These are phyloP conservation scores for Malus domestica DNA, from an alignment of 306 rosid genomes.

Conservation along the genomic window DNA sequence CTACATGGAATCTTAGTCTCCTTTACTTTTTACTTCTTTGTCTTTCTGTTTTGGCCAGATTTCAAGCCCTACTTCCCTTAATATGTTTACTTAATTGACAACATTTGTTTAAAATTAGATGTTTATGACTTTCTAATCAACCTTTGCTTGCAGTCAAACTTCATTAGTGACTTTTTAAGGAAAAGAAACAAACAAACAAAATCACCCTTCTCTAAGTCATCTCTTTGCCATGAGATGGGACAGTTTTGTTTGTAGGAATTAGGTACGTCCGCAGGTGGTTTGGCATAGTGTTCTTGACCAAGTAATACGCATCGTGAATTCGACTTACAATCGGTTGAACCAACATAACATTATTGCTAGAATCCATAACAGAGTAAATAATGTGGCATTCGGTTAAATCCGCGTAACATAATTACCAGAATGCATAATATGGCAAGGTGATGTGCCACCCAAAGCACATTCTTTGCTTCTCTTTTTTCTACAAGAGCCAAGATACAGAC, in stretches of 20 bases:
- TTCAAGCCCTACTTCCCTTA: background rate
- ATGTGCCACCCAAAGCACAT: background rate
- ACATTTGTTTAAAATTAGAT: background rate
- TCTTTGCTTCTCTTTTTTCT: constrained; percentile 15
- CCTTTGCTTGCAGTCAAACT: background rate
- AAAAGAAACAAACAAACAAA: background rate
- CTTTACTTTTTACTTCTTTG: background rate
- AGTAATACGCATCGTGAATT: too few relatives aligned
- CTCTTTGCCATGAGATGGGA: background rate
- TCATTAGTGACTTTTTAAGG: background rate
- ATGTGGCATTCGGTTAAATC: too few relatives aligned
- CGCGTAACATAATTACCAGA: too few relatives aligned
- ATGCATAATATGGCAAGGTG: background rate
- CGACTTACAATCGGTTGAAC: too few relatives aligned
- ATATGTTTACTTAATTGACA: background rate
- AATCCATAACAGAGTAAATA: too few relatives aligned
- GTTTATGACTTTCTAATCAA: background rate
- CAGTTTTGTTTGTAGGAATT: background rate
- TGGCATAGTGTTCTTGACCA: too few relatives aligned
- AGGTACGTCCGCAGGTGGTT: background rate
- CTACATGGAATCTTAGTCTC: background rate
- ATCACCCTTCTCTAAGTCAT: background rate
- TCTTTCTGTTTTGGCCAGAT: background rate
- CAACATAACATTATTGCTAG: too few relatives aligned
- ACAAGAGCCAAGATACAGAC: constrained; percentile 25